These are phyloP conservation scores for Pestalotiopsis sp. DNA, from an alignment of 2,329 filamentous ascomycete species.

Conservation along the genomic window DNA sequence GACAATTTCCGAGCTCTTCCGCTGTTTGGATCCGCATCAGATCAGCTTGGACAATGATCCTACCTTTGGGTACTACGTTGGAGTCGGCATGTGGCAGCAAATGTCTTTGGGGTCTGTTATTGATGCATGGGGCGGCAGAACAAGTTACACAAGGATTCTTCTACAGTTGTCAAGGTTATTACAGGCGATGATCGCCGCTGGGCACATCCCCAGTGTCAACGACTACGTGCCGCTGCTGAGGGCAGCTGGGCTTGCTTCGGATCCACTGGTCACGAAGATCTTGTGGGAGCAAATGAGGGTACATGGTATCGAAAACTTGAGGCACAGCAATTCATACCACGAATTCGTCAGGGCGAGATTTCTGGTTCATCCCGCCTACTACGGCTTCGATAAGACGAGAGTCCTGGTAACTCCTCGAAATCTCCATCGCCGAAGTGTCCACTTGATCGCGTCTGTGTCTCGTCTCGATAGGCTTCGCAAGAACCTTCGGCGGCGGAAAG, in stretches of 20 bases:
- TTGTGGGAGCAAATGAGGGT: conserved; percentile 38
- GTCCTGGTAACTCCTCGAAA: conserved; percentile 43
- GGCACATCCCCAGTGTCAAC: conserved; percentile 31
- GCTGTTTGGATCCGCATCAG: conserved; percentile 60
- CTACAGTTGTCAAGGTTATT: conserved; percentile 36
- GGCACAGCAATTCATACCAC: conserved; percentile 30
- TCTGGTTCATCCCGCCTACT: conserved; percentile 47
- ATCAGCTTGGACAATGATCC: conserved; percentile 54
- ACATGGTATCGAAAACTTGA: conserved; percentile 23
- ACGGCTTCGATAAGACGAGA: conserved; percentile 44
- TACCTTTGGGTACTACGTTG: conserved; percentile 41
- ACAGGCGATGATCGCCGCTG: conserved; percentile 31
- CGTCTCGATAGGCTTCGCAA: conserved; percentile 26
- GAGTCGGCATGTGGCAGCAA: conserved; percentile 40
- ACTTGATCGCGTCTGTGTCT: not conserved
- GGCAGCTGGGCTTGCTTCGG: conserved; percentile 48
- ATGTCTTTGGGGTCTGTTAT: conserved; percentile 39
- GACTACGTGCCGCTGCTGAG: conserved; percentile 50
- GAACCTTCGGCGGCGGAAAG: conserved; percentile 13
- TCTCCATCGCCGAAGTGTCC: conserved; percentile 27
- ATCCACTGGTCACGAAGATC: conserved; percentile 34
- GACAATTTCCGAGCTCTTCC: conserved; percentile 66
- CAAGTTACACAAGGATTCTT: conserved; percentile 40
- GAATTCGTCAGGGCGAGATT: conserved; percentile 54
- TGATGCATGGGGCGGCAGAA: conserved; percentile 48